Conservation (phyloP, 2,329 filamentous ascomycete genomes). For the Fusarium pseudograminearum region DNA sequence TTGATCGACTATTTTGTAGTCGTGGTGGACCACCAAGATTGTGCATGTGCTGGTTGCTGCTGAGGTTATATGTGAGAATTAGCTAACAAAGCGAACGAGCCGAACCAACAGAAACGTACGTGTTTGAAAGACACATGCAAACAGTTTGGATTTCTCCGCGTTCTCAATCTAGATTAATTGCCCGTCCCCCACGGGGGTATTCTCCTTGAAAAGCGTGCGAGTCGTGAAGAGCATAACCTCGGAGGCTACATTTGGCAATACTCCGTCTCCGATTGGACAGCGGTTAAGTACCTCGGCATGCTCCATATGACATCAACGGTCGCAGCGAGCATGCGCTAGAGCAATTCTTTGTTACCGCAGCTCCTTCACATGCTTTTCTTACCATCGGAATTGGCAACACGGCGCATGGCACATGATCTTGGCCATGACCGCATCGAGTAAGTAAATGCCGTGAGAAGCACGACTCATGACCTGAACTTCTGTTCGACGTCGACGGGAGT, state of each 20-base stretch:
- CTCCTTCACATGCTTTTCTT: constrained; percentile 43
- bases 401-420: constrained; percentile 42
- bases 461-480: constrained; percentile 39
- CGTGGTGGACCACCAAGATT: neutral
- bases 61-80: neutral
- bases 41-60: neutral
- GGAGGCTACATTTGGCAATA: constrained; percentile 42
- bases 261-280: constrained; percentile 40
- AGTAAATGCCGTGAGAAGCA: constrained; percentile 14
- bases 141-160: constrained; percentile 23
- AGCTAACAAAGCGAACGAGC: neutral
- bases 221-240: constrained; percentile 31
- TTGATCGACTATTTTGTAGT: neutral
- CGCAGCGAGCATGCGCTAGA: constrained; percentile 26
- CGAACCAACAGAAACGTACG: neutral
- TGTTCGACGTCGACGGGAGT: constrained; percentile 9
- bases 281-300: constrained; percentile 41
- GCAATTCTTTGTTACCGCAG: constrained; percentile 6
- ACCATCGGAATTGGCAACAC: constrained; percentile 17
- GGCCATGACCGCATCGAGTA: constrained; percentile 40
- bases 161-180: constrained; percentile 20
- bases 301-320: constrained; percentile 46
- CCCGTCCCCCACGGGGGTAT: constrained; percentile 16
- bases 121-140: constrained; percentile 19
- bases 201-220: constrained; percentile 6